Evolutionary conservation across 2,329 filamentous ascomycete species (phyloP), one percentile per base, ranked within the genome.

Genomic region (Ophiostoma angusticollis): DNA sequence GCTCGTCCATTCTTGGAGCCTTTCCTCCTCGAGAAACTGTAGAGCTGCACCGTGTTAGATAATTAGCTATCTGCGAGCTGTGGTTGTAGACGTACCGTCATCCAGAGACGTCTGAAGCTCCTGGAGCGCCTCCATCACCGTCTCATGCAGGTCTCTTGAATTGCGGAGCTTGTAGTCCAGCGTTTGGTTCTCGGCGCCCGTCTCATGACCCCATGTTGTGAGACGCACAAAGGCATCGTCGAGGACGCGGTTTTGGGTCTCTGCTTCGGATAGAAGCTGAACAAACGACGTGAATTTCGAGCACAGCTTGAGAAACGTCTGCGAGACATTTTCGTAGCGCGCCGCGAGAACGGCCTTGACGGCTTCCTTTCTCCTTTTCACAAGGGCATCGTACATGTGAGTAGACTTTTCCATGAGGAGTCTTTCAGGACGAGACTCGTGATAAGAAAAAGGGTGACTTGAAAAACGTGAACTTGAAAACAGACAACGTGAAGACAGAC

Each of bases 141-240:
- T 44, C 5, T 45, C 37, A 4, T 37, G 43, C 6, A 45, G 33
- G 2, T 43, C 45, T 9, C 33, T 40, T 13, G 43, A 42, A 4
- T 44, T 44, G 22, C 45, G 45, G 17, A 47, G 37, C 17, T 35
- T 45, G 41, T 41, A 40, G 14, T 45, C 45, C 16, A 47, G 14
- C 4, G 41, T 42, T 9, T 45, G 41, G 37, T 44, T 31, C 4
- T 41, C 36, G 9, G 45, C 45, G 12, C 45, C 45, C 1, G 41
- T 44, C 19, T 47, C 45, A 16, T 42, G 37, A 9, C 43, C 43
- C 45, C 45, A 45, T 6, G 41, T 47, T 5, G 39, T 37, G 8
- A 47, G 24, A 1, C 45, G 41, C 4, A 30, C 21, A 24, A 44
- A 40, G 2, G 30, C 32, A 32, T 45, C 37, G 29, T 47, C 45